These are phyloP conservation scores for Tagetes patula DNA, from an alignment of 129 eudicot genomes.

Conservation along the genomic window DNA sequence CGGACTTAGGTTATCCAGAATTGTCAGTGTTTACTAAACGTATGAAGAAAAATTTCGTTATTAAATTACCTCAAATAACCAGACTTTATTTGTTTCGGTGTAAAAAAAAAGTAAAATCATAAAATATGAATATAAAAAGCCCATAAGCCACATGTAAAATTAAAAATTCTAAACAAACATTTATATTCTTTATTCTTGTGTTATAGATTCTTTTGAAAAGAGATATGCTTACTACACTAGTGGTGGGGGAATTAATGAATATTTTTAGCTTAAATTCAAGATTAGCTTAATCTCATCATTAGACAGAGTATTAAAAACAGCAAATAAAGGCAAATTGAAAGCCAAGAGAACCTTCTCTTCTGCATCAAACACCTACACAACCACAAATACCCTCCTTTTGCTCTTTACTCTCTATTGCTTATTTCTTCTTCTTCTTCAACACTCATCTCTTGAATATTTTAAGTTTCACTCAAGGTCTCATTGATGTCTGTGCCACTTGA, in stretches of 20 bases:
- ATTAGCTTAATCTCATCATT: conserved; percentile 25
- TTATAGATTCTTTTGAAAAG: conserved; percentile 24
- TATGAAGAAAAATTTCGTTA: no score
- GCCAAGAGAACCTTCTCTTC: conserved; percentile 73
- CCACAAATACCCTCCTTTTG: conserved; percentile 21
- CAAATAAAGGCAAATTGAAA: conserved; percentile 51
- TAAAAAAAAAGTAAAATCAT: no score
- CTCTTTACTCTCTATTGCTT: conserved; percentile 18
- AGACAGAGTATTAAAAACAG: conserved; percentile 19
- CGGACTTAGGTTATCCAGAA: no score
- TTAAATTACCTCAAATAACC: no score
- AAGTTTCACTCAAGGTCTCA: conserved; percentile 21
- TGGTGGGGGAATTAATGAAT: conserved; percentile 24
- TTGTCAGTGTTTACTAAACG: no score
- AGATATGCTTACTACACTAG: conserved; percentile 21
- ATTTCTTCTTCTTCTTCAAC: conserved; percentile 6
- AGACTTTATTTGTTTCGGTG: no score
- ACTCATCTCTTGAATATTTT: conserved; percentile 9
- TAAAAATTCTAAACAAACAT: background rate
- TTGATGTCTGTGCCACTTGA: conserved; percentile 77
- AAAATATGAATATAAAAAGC: background rate
- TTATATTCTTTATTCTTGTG: conserved; percentile 1
- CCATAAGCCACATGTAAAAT: background rate
- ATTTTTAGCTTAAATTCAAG: conserved; percentile 11
- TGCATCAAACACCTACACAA: conserved; percentile 39